Base-by-base conservation (phyloP, 148 eudicot genomes). In the Pharnaceum exiguum region DNA sequence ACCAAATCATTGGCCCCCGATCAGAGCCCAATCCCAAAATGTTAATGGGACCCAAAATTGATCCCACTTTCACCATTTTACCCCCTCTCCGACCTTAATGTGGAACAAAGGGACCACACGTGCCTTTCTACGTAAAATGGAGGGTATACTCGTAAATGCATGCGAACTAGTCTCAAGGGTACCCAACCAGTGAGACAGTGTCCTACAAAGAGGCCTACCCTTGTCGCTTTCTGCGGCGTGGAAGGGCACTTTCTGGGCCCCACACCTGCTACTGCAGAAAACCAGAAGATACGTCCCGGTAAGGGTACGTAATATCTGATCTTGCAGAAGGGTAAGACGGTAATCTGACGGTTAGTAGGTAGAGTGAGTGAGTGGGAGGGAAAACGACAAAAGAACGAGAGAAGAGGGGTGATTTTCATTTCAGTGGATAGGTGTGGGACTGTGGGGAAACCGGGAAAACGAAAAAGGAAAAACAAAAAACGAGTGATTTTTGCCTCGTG, bases 221-320 rank as follows among this genome's bases (percentile, higher is more conserved):
- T 51, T 51, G 56, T 51, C 56, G 39, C 39, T 51, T 51, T 51
- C 56, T 51, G 23, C 56, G 33, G 39, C 56, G 56, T 51, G 56
- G 38, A 48, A 3, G 26, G n/a, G 16, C 13, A 5, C 3, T 15
- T 28, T n/a, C n/a, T 50, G 15, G 17, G 29, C 33, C 17, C 19
- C 33, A 28, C 13, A 7, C 27, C 31, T 10, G 25, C n/a, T 15
- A 33, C 35, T 51, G 22, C 32, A 29, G 23, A 10, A 28, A 16
- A 24, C 11, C 37, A 29, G 38, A 10, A 30, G 25, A 51, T 51
- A 31, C 55, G 55, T 51, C 33, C 15, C 5, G 5, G 1, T 7
- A 9, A 28, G 55, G 55, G 37, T 29, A 51, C 19, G 55, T 30
- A 30, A 51, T 30, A 7, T 28, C 16, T 22, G 11, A 2, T 12